Evolutionary conservation across 805 yeast genomes (phyloP).

Genomic region (Ogataea ganodermae): DNA sequence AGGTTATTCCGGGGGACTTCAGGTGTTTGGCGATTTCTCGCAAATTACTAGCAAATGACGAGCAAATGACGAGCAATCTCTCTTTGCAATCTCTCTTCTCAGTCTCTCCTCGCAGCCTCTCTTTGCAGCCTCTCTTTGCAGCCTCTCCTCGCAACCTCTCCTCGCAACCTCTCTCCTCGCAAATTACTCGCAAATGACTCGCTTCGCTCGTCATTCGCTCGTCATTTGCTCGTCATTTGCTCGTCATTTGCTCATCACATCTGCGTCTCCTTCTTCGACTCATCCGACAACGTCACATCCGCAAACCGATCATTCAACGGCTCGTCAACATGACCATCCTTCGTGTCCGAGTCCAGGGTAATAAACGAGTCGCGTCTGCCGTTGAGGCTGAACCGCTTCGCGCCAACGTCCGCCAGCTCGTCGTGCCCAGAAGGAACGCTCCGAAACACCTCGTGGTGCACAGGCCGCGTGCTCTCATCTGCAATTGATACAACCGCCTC

Average conservation of each 20-base stretch:
- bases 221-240: not conserved
- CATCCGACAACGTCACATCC: constrained; percentile 25
- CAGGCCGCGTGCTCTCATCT: not conserved
- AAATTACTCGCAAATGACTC: not conserved
- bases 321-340: constrained; percentile 22
- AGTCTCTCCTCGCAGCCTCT: too few species aligned
- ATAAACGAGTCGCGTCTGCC: constrained; percentile 18
- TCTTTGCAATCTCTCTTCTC: too few species aligned
- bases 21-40: too few species aligned
- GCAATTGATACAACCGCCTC: constrained; percentile 2
- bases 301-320: constrained; percentile 25
- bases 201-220: not conserved
- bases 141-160: too few species aligned
- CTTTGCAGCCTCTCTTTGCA: too few species aligned
- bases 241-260: constrained; percentile 16
- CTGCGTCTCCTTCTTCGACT: constrained; percentile 28
- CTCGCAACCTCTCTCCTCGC: too few species aligned
- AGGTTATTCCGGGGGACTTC: too few species aligned
- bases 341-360: constrained; percentile 18
- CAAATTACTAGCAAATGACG: too few species aligned
- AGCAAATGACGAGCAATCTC: too few species aligned
- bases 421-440: not conserved
- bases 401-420: not conserved
- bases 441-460: not conserved
- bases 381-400: constrained; percentile 7